A percentile compares a stretch with the other conserved stretches of the same genome.
Evolutionary conservation across 2,329 filamentous ascomycete species (phyloP).

Genomic region (Sporothrix schenckii): DNA sequence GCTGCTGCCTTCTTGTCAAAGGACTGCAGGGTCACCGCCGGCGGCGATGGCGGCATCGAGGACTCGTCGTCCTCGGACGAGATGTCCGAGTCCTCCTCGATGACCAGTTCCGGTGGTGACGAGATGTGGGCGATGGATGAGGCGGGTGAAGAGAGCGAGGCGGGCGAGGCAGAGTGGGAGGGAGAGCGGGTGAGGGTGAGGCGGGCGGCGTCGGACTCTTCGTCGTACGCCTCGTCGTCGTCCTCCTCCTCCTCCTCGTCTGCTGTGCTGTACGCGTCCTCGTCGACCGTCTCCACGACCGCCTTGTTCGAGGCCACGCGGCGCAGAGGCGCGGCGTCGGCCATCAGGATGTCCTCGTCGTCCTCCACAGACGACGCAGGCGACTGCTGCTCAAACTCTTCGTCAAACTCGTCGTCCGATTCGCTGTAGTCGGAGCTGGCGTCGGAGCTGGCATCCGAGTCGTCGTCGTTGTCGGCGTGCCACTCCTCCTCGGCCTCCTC

Average conservation of each 20-base stretch:
- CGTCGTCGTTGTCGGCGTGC: slow-evolving; percentile 61
- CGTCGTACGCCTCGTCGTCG: slow-evolving; percentile 57
- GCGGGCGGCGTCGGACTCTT: slow-evolving; percentile 66
- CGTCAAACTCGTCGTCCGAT: slow-evolving; percentile 53
- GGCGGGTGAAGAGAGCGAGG: slow-evolving; percentile 68
- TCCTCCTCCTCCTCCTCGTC: slow-evolving; percentile 51
- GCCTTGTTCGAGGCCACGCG: slow-evolving; percentile 48
- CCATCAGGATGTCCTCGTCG: slow-evolving; percentile 63
- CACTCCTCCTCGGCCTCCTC: slow-evolving; percentile 75
- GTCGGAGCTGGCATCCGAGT: slow-evolving; percentile 57
- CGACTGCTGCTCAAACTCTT: slow-evolving; percentile 49
- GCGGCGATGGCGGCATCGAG: slow-evolving; percentile 71
- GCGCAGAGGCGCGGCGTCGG: slow-evolving; percentile 52
- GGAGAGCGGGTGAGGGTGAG: slow-evolving; percentile 69
- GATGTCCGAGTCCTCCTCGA: slow-evolving; percentile 63
- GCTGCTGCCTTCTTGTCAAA: slow-evolving; percentile 59
- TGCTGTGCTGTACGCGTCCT: slow-evolving; percentile 31
- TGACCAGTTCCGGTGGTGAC: slow-evolving; percentile 66
- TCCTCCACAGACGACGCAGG: slow-evolving; percentile 25
- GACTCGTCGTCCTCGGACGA: slow-evolving; percentile 72
- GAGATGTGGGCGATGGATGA: slow-evolving; percentile 61
- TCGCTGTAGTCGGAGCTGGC: slow-evolving; percentile 47
- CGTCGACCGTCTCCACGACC: slow-evolving; percentile 10
- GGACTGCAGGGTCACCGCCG: slow-evolving; percentile 57
- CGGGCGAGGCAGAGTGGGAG: slow-evolving; percentile 59